Base-by-base conservation (phyloP, 768 basidiomycete species). In the Trametes cingulata region DNA sequence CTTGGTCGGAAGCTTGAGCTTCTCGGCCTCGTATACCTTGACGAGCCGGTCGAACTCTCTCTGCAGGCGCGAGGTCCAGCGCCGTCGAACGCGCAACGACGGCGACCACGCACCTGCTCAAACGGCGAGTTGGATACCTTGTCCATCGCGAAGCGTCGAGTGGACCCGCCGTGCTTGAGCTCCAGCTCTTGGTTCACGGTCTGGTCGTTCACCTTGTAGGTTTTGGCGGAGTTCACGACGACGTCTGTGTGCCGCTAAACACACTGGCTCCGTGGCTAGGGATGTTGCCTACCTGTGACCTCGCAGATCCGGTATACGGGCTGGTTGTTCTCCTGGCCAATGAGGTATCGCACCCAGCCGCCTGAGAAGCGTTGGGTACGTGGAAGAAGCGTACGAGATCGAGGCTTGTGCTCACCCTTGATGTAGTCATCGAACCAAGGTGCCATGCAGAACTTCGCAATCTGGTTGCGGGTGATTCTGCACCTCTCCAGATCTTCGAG, bases 351-450 rank as follows among this genome's bases (percentile, higher is more conserved):
- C 10, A 98, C 93, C 85, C 87, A 98, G 24, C 85, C 84, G 46
- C 88, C 95, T 94, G 64, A 3, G 54, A 36, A 42, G 29, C 33
- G 45, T 15, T 48, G 45, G n/a, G 37, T 56, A 48, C 13, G 17
- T 19, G 15, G 40, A 51, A 51, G 64, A 37, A 63, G 58, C 0
- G 25, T 2, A 33, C 17, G 8, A 33, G 35, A 42, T 51, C 39
- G 12, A 13, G 8, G 3, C 3, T 6, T 6, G 62, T 46, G 22
- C 80, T 61, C 64, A 87, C 95, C 89, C 72, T 85, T 85, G 33
- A 90, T 81, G 72, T 86, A 89, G 24, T 94, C 88, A 63, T 88
- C 85, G 70, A 98, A 98, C 85, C 90, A 95, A 2, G 93, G 89
- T 36, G 85, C 81, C 67, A 85, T 76, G 65, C 82, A 87, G 71